phyloP scores from a whole-genome alignment of 768 basidiomycete species.

The Podaxis rugospora region DNA sequence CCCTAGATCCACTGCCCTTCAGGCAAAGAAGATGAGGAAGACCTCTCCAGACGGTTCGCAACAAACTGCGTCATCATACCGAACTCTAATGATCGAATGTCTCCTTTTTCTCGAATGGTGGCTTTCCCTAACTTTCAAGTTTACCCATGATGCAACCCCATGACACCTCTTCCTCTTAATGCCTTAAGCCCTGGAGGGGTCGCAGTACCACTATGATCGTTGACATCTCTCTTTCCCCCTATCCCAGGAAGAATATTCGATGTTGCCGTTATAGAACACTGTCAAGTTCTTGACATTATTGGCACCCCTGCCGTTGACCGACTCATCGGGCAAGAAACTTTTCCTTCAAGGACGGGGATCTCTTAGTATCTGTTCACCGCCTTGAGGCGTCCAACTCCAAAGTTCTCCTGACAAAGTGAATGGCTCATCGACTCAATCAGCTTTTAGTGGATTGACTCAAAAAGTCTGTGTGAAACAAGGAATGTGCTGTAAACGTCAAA shows the following conservation, averaged over 20 bases:
- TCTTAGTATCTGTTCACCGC: neutral
- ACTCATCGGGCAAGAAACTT: too few relatives aligned
- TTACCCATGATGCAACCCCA: neutral
- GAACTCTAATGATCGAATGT: constrained; percentile 1
- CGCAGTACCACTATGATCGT: neutral
- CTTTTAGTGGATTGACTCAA: neutral
- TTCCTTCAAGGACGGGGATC: neutral
- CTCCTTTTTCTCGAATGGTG: neutral
- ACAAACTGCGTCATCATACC: neutral
- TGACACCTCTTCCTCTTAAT: neutral
- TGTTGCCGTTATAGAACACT: too few relatives aligned
- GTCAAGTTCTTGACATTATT: too few relatives aligned
- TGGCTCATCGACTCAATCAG: neutral
- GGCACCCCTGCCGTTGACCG: too few relatives aligned
- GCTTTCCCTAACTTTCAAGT: neutral
- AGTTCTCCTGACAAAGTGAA: neutral
- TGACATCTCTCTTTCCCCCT: neutral
- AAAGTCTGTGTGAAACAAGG: neutral
- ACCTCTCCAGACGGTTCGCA: neutral
- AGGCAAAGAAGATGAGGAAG: neutral
- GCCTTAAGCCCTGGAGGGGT: neutral
- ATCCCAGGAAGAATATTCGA: neutral
- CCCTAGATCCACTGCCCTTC: neutral
- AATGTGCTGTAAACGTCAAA: neutral
- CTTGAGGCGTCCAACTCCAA: neutral